Percentiles rank a stretch among this genome's conserved stretches.
These are phyloP conservation scores for Penicillium sp. DNA, from an alignment of 2,329 filamentous ascomycete species.

Conservation along the genomic window DNA sequence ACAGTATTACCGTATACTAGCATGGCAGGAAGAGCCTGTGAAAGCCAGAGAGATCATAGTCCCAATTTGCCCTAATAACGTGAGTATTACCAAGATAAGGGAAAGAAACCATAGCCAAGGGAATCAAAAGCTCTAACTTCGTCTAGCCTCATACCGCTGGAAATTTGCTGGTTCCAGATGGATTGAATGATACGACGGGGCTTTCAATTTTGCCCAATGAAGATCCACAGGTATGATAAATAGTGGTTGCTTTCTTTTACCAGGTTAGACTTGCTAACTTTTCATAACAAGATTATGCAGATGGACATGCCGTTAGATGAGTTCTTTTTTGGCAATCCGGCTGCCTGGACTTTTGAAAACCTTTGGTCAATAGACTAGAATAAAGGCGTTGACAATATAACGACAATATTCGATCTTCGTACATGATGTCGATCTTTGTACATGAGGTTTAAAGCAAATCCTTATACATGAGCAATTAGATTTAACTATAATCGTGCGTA, in stretches of 20 bases:
- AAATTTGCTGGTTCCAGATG: background rate
- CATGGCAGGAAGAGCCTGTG: conserved; percentile 17
- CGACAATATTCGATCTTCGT: too few relatives aligned
- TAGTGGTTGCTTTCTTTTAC: background rate
- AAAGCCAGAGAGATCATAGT: conserved; percentile 16
- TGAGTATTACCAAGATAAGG: background rate
- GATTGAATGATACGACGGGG: background rate
- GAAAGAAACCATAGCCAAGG: background rate
- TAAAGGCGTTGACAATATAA: background rate
- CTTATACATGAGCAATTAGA: background rate
- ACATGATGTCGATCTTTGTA: too few relatives aligned
- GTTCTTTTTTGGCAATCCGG: conserved; percentile 20
- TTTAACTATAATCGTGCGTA: background rate
- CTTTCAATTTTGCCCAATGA: background rate
- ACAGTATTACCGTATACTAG: conserved; percentile 20
- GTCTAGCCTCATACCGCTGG: background rate
- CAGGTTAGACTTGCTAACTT: background rate
- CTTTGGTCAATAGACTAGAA: conserved; percentile 9
- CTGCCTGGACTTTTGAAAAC: conserved; percentile 21
- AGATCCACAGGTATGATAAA: conserved; percentile 1
- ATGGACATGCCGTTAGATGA: conserved; percentile 15
- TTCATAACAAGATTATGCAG: background rate
- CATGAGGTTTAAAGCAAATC: too few relatives aligned
- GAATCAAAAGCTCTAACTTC: background rate
- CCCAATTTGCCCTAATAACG: background rate